A percentile compares a stretch with the other conserved stretches of the same genome.
These are phyloP conservation scores for Coniochaeta sp. DNA, from an alignment of 2,329 filamentous ascomycete genomes.

Conservation along the genomic window DNA sequence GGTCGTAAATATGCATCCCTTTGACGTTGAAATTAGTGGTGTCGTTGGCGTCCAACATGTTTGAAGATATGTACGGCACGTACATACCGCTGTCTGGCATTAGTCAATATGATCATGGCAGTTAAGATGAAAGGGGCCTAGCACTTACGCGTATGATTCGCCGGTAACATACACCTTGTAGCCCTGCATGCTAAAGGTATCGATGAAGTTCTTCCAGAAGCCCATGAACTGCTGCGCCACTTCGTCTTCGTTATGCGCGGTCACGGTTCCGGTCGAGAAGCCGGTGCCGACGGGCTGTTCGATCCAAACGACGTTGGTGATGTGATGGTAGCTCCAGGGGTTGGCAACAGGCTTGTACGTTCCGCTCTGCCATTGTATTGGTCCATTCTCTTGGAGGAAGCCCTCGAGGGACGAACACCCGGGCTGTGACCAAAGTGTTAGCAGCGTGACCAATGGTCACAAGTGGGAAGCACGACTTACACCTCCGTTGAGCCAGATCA, in stretches of 20 bases:
- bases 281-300: slow-evolving; percentile 60
- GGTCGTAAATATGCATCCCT: slow-evolving; percentile 62
- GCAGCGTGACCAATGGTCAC: too few species aligned
- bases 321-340: slow-evolving; percentile 61
- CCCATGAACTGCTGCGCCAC: slow-evolving; percentile 62
- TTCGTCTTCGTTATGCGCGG: slow-evolving; percentile 56
- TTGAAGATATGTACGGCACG: slow-evolving; percentile 61
- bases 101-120: too few species aligned
- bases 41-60: slow-evolving; percentile 60
- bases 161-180: slow-evolving; percentile 65
- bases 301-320: slow-evolving; percentile 70
- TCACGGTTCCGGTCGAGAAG: slow-evolving; percentile 57
- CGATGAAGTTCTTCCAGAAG: slow-evolving; percentile 68
- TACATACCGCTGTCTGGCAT: slow-evolving; percentile 51
- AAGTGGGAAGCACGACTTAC: slow-evolving; percentile 14
- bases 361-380: slow-evolving; percentile 61
- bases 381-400: slow-evolving; percentile 67
- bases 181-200: slow-evolving; percentile 56
- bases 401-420: slow-evolving; percentile 55
- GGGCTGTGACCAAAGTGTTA: slow-evolving; percentile 24
- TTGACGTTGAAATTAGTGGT: slow-evolving; percentile 57
- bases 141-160: slow-evolving; percentile 53
- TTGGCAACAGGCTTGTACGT: slow-evolving; percentile 57
- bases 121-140: too few species aligned
- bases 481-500: slow-evolving; percentile 51